Percentiles rank a stretch among this genome's conserved stretches.
phyloP scores from a whole-genome alignment of 208 protist genomes.

The Trichomonas tenax region DNA sequence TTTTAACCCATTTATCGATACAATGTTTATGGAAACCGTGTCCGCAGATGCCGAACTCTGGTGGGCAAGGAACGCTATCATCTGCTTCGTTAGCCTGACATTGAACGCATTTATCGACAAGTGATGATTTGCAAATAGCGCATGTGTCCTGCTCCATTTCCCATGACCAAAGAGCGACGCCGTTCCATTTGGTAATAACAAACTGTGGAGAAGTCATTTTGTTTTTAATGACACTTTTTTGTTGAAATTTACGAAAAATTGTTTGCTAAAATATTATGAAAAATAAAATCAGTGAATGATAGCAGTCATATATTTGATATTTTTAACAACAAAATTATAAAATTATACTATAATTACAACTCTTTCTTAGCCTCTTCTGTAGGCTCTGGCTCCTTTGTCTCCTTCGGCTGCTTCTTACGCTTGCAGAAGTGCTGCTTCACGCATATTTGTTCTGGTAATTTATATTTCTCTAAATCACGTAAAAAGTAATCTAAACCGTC shows the following conservation, averaged over 20 bases:
- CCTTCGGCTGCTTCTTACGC: background rate
- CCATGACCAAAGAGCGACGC: background rate
- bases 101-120: slow-evolving; percentile 19
- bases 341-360: background rate
- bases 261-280: too few species aligned
- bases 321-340: too few species aligned
- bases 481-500: background rate
- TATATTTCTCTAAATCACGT: background rate
- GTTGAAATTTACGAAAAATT: too few species aligned
- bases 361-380: background rate
- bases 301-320: too few species aligned
- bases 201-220: background rate
- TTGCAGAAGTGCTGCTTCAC: background rate
- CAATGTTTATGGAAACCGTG: background rate
- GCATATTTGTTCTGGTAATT: background rate
- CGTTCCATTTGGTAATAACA: slow-evolving; percentile 15
- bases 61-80: background rate
- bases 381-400: background rate
- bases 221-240: too few species aligned
- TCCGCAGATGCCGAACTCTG: background rate
- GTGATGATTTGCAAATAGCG: slow-evolving; percentile 10
- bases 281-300: too few species aligned
- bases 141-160: slow-evolving; percentile 22
- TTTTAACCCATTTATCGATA: slow-evolving; percentile 9
- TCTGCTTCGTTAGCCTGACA: background rate